These are phyloP conservation scores for Trichoderma virens DNA, from an alignment of 495 filamentous ascomycete genomes.

Conservation along the genomic window DNA sequence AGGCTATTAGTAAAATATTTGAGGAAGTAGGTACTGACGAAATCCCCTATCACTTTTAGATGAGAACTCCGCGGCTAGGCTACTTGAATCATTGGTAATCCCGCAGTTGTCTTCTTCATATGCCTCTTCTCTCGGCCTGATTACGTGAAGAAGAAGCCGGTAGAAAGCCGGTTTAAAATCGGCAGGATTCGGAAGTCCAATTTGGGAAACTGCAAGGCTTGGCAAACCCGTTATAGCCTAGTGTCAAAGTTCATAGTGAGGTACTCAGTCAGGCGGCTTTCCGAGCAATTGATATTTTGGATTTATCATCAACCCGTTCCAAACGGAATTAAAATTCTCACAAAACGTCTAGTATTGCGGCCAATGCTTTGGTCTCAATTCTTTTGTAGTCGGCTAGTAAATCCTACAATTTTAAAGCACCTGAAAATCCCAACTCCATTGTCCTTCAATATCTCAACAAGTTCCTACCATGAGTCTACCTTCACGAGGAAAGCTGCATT, in stretches of 20 bases:
- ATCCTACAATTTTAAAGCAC: too few species aligned
- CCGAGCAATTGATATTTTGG: not conserved
- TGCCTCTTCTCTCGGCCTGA: not conserved
- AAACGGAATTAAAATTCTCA: not conserved
- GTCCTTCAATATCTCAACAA: too few species aligned
- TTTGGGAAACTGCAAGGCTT: slow-evolving; percentile 1
- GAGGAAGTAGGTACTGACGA: slow-evolving; percentile 19
- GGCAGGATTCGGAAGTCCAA: not conserved
- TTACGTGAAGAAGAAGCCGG: not conserved
- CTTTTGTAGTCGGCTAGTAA: too few species aligned
- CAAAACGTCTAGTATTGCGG: not conserved
- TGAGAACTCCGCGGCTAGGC: not conserved
- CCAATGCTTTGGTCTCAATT: too few species aligned
- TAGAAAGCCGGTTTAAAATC: not conserved
- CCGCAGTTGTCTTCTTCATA: not conserved
- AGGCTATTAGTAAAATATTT: slow-evolving; percentile 29
- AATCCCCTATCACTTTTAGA: not conserved
- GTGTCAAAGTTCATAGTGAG: not conserved
- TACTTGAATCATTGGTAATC: not conserved
- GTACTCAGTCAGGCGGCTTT: not conserved
- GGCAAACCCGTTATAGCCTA: not conserved
- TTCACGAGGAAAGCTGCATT: not conserved
- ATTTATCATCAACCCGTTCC: slow-evolving; percentile 1
- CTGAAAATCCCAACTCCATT: too few species aligned
- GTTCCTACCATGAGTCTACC: not conserved